Evolutionary conservation across 2,329 filamentous ascomycete genomes (phyloP).

Genomic region (Neodidymelliopsis sp.): DNA sequence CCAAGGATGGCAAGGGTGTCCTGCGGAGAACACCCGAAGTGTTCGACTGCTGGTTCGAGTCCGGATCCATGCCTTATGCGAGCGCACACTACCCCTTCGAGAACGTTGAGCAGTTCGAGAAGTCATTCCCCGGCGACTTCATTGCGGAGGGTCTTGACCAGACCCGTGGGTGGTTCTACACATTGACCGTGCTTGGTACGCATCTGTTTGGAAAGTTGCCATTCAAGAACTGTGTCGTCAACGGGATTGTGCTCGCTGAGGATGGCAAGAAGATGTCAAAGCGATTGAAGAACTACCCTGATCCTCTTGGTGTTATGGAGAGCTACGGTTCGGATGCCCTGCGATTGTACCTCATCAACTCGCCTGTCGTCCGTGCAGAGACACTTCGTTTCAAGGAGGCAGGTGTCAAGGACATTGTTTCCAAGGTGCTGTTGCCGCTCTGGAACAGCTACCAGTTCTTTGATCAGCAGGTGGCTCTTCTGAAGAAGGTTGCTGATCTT

Average conservation of each 20-base stretch:
- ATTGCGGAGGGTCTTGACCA: conserved; percentile 94
- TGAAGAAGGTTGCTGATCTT: conserved; percentile 83
- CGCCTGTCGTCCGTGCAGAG: conserved; percentile 90
- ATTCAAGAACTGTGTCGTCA: conserved; percentile 96
- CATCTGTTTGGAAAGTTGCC: conserved; percentile 85
- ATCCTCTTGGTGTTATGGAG: conserved; percentile 81
- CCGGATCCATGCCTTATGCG: conserved; percentile 93
- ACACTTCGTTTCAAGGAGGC: conserved; percentile 89
- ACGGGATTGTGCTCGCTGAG: conserved; percentile 90
- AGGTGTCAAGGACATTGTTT: conserved; percentile 93
- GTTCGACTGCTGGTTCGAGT: conserved; percentile 98
- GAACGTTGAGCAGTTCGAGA: conserved; percentile 80
- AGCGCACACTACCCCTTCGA: conserved; percentile 92
- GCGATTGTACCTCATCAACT: conserved; percentile 95
- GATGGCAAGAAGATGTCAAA: conserved; percentile 99
- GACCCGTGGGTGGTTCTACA: conserved; percentile 97
- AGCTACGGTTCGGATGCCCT: conserved; percentile 92
- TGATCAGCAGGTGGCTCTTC: conserved; percentile 80
- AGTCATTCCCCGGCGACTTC: conserved; percentile 88
- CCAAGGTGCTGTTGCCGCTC: conserved; percentile 85
- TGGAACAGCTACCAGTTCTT: conserved; percentile 99
- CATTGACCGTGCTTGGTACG: conserved; percentile 84
- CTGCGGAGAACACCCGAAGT: conserved; percentile 84
- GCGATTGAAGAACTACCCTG: conserved; percentile 93
- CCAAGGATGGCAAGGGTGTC: conserved; percentile 83